Base-by-base conservation (phyloP, 1,284 basidiomycete genomes). In the Heterobasidion irregulare region DNA sequence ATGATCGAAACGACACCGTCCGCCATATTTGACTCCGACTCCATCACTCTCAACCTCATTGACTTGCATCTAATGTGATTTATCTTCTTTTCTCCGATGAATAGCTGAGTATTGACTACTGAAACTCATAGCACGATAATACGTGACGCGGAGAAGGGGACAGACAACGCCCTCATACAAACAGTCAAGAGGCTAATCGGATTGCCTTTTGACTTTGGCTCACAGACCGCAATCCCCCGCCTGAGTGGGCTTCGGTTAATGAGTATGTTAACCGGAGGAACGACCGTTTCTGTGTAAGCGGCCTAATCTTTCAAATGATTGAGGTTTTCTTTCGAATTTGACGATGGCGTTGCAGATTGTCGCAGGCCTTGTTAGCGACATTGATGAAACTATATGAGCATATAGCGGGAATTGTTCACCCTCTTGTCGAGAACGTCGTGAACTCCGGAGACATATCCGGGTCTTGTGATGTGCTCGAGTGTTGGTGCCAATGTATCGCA, bases 401-500 rank as follows among this genome's bases (percentile, higher is more conserved):
- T 53, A 10, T 53, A 7, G 12, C 15, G 33, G 19, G n/a, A 16
- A n/a, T 34, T 12, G 41, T 53, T 7, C 16, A 35, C 12, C 36
- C 51, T n/a, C 10, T 34, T 53, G 41, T 53, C 13, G 13, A 43
- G 32, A 15, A n/a, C 26, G 6, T 43, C n/a, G 38, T 12, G 8
- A 5, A 35, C n/a, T 44, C 41, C 32, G 52, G 9, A 52, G 13
- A 52, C 8, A 26, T 26, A 26, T 13, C 33, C 10, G 19, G n/a
- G 52, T 45, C 26, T 26, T 26, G 26, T 19, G 41, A 32, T 44
- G 15, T 16, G 8, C 44, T 53, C 8, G 47, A 53, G 9, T 18
- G 32, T 15, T 60, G 59, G 59, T 41, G 55, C 43, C 53, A 59
- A 16, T 53, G 46, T n/a, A 48, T 57, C 51, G 8, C 26, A 32